phyloP scores from a whole-genome alignment of 768 basidiomycete genomes.

The Podaxis sp. region DNA sequence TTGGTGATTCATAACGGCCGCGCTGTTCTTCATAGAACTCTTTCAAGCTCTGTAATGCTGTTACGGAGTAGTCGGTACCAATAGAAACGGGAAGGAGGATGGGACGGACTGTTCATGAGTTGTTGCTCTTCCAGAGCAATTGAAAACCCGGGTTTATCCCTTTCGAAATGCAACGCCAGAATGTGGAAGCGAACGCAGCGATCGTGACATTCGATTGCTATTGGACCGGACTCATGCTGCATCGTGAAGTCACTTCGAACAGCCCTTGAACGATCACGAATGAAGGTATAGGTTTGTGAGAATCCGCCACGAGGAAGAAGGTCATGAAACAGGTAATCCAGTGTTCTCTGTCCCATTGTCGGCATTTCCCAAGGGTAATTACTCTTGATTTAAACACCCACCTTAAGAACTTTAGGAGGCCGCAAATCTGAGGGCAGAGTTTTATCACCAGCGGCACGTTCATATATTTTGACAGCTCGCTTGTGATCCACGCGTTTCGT shows the following conservation, averaged over 20 bases:
- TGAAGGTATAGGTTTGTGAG: slow-evolving; percentile 71
- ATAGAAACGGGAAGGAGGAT: slow-evolving; percentile 5
- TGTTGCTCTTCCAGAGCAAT: slow-evolving; percentile 82
- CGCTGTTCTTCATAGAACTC: slow-evolving; percentile 91
- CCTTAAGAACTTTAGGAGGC: slow-evolving; percentile 81
- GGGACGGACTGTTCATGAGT: slow-evolving; percentile 74
- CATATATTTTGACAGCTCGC: slow-evolving; percentile 92
- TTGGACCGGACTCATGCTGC: slow-evolving; percentile 75
- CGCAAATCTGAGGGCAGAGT: slow-evolving; percentile 89
- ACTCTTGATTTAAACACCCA: slow-evolving; percentile 25
- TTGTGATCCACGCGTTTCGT: slow-evolving; percentile 85
- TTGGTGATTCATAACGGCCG: slow-evolving; percentile 64
- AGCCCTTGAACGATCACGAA: slow-evolving; percentile 88
- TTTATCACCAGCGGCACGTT: slow-evolving; percentile 93
- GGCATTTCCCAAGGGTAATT: neutral
- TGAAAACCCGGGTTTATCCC: slow-evolving; percentile 58
- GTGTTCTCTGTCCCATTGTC: slow-evolving; percentile 56
- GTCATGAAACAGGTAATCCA: slow-evolving; percentile 90
- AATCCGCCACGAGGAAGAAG: slow-evolving; percentile 74
- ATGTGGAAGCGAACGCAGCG: slow-evolving; percentile 95
- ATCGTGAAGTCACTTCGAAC: slow-evolving; percentile 94
- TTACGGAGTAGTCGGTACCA: neutral
- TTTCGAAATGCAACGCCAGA: slow-evolving; percentile 69
- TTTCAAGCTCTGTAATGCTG: slow-evolving; percentile 89
- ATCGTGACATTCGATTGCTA: slow-evolving; percentile 89